Evolutionary conservation across 495 filamentous ascomycete genomes (phyloP).

Genomic region (Neurospora sublineolata): DNA sequence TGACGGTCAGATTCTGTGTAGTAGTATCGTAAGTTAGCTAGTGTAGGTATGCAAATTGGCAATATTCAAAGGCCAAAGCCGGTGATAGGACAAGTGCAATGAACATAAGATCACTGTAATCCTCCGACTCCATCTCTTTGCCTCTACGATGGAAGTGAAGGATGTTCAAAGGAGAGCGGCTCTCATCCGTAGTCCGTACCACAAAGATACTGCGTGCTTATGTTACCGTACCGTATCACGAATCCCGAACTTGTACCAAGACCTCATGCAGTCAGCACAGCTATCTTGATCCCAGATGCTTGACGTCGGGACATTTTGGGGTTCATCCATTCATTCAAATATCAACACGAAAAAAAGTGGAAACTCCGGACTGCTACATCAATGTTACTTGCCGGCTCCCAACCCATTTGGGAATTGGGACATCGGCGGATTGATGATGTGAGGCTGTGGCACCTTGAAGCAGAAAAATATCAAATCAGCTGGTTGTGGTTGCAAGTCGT

Average conservation of each 20-base stretch:
- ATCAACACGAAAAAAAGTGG: background rate
- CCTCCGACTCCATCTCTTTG: background rate
- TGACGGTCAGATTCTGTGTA: background rate
- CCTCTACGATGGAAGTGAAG: slow-evolving; percentile 13
- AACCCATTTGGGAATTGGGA: background rate
- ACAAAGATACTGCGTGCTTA: background rate
- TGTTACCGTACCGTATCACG: background rate
- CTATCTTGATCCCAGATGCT: background rate
- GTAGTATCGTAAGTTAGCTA: background rate
- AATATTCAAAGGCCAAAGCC: background rate
- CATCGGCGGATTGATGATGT: background rate
- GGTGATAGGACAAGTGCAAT: background rate
- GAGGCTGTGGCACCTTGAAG: background rate
- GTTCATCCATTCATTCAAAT: background rate
- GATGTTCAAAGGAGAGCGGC: slow-evolving; percentile 2
- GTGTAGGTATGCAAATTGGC: background rate
- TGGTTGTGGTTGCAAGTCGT: background rate
- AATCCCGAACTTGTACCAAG: background rate
- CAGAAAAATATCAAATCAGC: background rate
- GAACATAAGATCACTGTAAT: background rate
- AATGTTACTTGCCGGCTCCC: background rate
- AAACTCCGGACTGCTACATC: background rate
- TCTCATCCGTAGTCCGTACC: background rate
- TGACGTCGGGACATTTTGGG: background rate
- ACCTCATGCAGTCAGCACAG: background rate